A percentile compares a stretch with the other conserved stretches of the same genome.
These are phyloP conservation scores for Phytophthora foliorum DNA, from an alignment of 352 stramenopile species.

Conservation along the genomic window DNA sequence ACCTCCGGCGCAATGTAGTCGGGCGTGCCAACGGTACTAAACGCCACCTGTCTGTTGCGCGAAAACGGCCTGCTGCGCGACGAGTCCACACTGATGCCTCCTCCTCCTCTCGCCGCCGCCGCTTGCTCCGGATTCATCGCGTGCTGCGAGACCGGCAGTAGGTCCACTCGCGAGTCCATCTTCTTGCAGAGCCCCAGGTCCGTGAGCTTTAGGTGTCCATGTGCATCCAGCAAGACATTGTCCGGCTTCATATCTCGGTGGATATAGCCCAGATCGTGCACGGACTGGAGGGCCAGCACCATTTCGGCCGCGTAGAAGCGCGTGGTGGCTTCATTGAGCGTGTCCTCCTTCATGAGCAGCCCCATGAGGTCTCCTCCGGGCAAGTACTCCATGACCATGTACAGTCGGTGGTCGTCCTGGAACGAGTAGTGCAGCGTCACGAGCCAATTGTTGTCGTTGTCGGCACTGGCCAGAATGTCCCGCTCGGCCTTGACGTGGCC, in stretches of 20 bases:
- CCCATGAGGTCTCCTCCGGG: conserved; percentile 99
- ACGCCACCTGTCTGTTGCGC: conserved; percentile 92
- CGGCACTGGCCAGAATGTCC: conserved; percentile 95
- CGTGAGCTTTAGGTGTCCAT: conserved; percentile 99
- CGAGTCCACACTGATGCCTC: conserved; percentile 46
- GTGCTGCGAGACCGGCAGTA: conserved; percentile 85
- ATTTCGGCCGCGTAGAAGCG: conserved; percentile 99
- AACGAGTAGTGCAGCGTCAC: conserved; percentile 98
- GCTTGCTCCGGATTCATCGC: conserved; percentile 48
- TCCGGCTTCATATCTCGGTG: conserved; percentile 99
- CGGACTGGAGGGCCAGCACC: conserved; percentile 97
- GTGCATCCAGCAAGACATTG: conserved; percentile 97
- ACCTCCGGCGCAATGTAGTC: conserved; percentile 99
- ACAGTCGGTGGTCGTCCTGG: conserved; percentile 90
- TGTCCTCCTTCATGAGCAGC: conserved; percentile 99
- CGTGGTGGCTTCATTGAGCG: conserved; percentile 85
- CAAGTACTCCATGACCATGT: conserved; percentile 99
- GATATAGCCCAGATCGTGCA: conserved; percentile 99
- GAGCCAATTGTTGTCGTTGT: conserved; percentile 98
- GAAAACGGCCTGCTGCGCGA: conserved; percentile 60
- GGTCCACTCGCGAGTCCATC: conserved; percentile 90
- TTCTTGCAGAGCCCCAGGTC: conserved; percentile 99
- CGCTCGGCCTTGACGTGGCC: conserved; percentile 98
- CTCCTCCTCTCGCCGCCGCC: conserved; percentile 23
- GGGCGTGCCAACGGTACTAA: conserved; percentile 98